A percentile compares a stretch with the other conserved stretches of the same genome.
Conservation (phyloP, 2,329 filamentous ascomycete species). For the Botrytis medusae region DNA sequence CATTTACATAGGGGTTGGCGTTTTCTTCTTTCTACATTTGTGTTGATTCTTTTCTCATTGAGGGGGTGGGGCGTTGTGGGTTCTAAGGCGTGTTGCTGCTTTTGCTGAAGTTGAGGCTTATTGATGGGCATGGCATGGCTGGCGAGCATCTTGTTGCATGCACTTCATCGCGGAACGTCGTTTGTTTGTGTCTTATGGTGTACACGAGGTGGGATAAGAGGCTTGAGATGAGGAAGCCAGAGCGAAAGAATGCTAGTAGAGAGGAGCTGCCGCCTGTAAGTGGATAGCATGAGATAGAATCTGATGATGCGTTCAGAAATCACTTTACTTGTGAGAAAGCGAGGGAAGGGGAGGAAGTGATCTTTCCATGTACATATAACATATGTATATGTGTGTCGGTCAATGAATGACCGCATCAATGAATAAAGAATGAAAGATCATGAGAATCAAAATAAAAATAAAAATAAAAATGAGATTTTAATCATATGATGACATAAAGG, state of each 20-base stretch:
- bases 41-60: not conserved
- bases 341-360: not conserved
- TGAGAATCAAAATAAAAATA: not conserved
- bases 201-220: not conserved
- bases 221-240: not conserved
- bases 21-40: not conserved
- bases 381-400: slow-evolving; percentile 7
- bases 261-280: not conserved
- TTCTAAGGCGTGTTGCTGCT: not conserved
- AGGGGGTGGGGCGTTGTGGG: slow-evolving; percentile 1
- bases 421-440: not conserved
- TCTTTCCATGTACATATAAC: slow-evolving; percentile 9
- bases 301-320: not conserved
- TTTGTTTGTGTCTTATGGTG: not conserved
- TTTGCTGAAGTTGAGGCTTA: not conserved
- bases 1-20: slow-evolving; percentile 18
- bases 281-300: not conserved
- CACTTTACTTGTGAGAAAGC: not conserved
- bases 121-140: not conserved
- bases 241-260: not conserved
- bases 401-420: slow-evolving; percentile 1
- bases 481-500: not conserved
- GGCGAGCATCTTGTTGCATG: not conserved
- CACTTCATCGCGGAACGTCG: not conserved
- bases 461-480: not conserved